Conservation (phyloP, 176 grass and related monocot species). For the Avena sativa region DNA sequence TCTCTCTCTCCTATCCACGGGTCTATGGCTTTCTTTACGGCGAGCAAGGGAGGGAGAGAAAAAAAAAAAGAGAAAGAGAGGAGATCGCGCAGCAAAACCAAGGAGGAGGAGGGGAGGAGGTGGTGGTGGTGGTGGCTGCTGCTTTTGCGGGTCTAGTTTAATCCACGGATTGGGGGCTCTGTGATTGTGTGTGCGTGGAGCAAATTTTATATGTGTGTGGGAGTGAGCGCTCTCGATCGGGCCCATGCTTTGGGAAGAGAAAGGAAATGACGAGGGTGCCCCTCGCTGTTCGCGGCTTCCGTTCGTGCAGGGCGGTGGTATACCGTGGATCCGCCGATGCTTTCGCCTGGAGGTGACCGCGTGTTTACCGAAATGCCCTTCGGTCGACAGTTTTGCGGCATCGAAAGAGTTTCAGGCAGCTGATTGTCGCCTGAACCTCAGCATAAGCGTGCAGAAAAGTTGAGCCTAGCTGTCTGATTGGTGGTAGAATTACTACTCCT, state of each 20-base stretch:
- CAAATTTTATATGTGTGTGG: constrained; percentile 52
- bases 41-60: neutral
- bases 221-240: constrained; percentile 28
- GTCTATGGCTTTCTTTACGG: constrained; percentile 43
- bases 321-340: constrained; percentile 8
- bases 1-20: neutral
- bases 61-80: neutral
- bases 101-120: neutral
- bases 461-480: neutral
- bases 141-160: constrained; percentile 45
- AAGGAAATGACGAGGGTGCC: constrained; percentile 36
- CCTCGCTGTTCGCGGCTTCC: neutral
- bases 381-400: neutral
- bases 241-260: neutral
- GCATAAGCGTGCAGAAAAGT: neutral
- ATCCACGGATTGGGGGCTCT: constrained; percentile 29
- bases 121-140: constrained; percentile 13
- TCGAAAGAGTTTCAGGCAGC: neutral
- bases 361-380: constrained; percentile 34
- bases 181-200: constrained; percentile 50
- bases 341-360: constrained; percentile 20
- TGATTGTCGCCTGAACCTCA: neutral
- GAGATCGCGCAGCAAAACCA: constrained; percentile 48
- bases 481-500: neutral
- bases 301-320: neutral